These are phyloP conservation scores for Juncus inflexus DNA, from an alignment of 176 grass and related monocot genomes.

Conservation along the genomic window DNA sequence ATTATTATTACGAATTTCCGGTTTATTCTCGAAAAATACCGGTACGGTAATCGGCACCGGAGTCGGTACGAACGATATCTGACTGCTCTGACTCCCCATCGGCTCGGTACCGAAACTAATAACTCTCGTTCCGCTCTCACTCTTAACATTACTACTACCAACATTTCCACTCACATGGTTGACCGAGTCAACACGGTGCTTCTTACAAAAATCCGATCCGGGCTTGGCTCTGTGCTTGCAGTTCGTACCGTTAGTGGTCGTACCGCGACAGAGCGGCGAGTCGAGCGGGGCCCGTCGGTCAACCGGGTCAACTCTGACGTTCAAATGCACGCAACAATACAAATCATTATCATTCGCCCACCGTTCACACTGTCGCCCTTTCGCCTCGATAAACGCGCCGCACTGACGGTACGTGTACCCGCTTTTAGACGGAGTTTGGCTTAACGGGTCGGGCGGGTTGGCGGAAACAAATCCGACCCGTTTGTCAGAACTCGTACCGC, in stretches of 20 bases:
- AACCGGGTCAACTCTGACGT: constrained; percentile 53
- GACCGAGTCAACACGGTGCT: constrained; percentile 51
- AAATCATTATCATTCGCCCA: constrained; percentile 96
- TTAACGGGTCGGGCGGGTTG: constrained; percentile 22
- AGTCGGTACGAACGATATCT: background rate
- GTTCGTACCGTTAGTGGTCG: constrained; percentile 82
- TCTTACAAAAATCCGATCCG: constrained; percentile 90
- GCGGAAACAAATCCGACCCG: background rate
- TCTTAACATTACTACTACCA: no score
- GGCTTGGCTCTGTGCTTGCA: constrained; percentile 91
- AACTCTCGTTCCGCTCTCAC: background rate
- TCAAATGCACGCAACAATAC: constrained; percentile 93
- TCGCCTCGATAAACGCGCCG: constrained; percentile 74
- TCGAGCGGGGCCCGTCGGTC: constrained; percentile 46
- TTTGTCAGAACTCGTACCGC: background rate
- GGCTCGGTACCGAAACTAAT: background rate
- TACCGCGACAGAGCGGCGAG: constrained; percentile 57
- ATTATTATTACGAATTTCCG: constrained; percentile 17
- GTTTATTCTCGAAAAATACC: constrained; percentile 15
- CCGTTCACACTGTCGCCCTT: constrained; percentile 90
- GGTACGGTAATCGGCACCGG: background rate
- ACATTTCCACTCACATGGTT: constrained; percentile 14
- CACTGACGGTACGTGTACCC: constrained; percentile 59
- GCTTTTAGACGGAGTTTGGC: constrained; percentile 22
- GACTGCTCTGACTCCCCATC: constrained; percentile 11